A percentile compares a stretch with the other conserved stretches of the same genome.
phyloP scores from a whole-genome alignment of 78 protist genomes.

The Dictyostelium capitatum region DNA sequence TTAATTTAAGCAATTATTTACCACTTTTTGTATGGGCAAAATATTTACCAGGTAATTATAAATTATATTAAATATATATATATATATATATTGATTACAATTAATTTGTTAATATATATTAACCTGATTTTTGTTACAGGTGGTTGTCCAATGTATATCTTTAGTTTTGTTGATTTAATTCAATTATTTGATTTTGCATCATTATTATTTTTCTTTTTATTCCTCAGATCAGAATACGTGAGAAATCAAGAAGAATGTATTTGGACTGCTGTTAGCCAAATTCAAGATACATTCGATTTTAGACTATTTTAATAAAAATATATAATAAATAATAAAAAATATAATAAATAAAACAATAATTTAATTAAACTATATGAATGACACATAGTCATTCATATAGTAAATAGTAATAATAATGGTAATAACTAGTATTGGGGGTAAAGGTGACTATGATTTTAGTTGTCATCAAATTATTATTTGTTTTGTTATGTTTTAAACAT shows the following conservation, averaged over 20 bases:
- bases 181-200: conserved; percentile 78
- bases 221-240: conserved; percentile 77
- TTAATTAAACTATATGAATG: background rate
- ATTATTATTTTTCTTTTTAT: conserved; percentile 74
- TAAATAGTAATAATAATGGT: no score
- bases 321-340: background rate
- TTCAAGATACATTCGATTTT: conserved; percentile 82
- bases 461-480: no score
- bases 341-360: background rate
- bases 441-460: no score
- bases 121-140: background rate
- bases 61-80: background rate
- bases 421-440: no score
- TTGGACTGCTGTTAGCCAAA: conserved; percentile 88
- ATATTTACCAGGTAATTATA: conserved; percentile 38
- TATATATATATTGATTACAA: no score
- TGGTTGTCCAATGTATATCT: conserved; percentile 79
- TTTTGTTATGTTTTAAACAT: no score
- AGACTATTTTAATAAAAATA: conserved; percentile 66
- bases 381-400: no score
- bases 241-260: conserved; percentile 87
- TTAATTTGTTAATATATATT: background rate
- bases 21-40: conserved; percentile 75
- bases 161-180: conserved; percentile 62
- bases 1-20: conserved; percentile 61